Conservation (phyloP, 805 yeast genomes). For the Nakazawaea holstii region DNA sequence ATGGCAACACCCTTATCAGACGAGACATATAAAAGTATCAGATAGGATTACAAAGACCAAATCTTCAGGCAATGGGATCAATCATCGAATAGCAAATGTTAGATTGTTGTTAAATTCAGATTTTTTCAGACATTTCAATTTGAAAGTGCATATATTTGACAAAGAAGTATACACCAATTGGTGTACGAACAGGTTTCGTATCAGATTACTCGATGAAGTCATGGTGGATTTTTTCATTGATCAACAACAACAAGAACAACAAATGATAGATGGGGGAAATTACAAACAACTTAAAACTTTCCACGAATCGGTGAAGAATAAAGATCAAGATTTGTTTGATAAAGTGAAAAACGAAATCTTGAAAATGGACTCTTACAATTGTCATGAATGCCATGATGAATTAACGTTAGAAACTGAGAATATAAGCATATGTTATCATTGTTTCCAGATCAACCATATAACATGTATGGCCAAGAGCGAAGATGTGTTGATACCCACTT, state of each 20-base stretch:
- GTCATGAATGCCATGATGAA: background rate
- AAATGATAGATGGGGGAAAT: constrained; percentile 21
- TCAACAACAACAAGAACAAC: background rate
- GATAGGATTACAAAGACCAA: constrained; percentile 33
- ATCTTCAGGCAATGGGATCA: constrained; percentile 34
- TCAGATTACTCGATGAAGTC: constrained; percentile 18
- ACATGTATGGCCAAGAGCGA: background rate
- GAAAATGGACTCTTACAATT: background rate
- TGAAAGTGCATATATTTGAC: constrained; percentile 42
- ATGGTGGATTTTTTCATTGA: constrained; percentile 14
- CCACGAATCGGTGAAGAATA: constrained; percentile 7
- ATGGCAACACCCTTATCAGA: constrained; percentile 67
- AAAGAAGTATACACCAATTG: constrained; percentile 25
- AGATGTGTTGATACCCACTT: background rate
- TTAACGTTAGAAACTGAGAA: background rate
- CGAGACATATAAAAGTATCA: constrained; percentile 48
- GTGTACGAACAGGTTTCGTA: constrained; percentile 27
- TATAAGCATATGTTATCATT: background rate
- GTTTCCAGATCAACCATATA: background rate
- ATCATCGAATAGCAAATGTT: constrained; percentile 42
- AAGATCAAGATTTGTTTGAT: constrained; percentile 9
- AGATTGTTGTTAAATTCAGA: constrained; percentile 35
- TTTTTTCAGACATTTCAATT: constrained; percentile 39
- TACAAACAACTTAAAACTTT: constrained; percentile 22
- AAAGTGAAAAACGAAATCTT: constrained; percentile 5